Evolutionary conservation across 2,329 filamentous ascomycete genomes (phyloP).

Genomic region (Ambrosiella xylebori): DNA sequence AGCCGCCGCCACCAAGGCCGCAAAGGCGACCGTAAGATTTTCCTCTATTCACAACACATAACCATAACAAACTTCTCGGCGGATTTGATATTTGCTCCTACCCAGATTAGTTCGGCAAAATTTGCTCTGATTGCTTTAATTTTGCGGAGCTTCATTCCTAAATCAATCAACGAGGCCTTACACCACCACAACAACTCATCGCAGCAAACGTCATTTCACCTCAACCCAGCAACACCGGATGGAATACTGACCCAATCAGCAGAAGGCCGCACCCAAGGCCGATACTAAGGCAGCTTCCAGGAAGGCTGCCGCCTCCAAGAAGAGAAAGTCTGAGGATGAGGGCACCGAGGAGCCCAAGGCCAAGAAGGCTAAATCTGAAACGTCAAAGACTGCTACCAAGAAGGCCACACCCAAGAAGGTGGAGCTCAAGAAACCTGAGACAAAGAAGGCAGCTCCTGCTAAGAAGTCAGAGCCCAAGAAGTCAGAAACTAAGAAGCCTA

Average conservation of each 20-base stretch:
- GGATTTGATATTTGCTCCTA: no score
- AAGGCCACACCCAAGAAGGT: slow-evolving; percentile 16
- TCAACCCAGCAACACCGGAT: not conserved
- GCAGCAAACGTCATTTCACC: not conserved
- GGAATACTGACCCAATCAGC: slow-evolving; percentile 10
- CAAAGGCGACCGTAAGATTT: slow-evolving; percentile 13
- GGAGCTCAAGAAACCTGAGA: slow-evolving; percentile 9
- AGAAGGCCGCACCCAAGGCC: slow-evolving; percentile 18
- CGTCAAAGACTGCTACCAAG: slow-evolving; percentile 15
- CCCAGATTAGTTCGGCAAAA: no score
- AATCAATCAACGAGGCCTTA: no score
- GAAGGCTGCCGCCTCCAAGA: slow-evolving; percentile 19
- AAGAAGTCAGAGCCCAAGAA: slow-evolving; percentile 20
- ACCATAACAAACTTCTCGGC: not conserved
- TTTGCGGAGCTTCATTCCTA: no score
- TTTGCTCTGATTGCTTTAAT: no score
- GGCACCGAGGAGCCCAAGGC: slow-evolving; percentile 5
- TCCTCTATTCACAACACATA: not conserved
- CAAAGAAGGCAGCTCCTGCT: not conserved
- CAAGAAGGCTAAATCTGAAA: slow-evolving; percentile 9
- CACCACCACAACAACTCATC: not conserved
- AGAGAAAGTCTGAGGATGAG: slow-evolving; percentile 16
- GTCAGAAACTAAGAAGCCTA: slow-evolving; percentile 30
- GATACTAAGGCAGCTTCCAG: slow-evolving; percentile 16
- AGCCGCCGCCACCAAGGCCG: slow-evolving; percentile 13